Conservation (phyloP, 352 stramenopile genomes). For the Globisporangium mamillatum region DNA sequence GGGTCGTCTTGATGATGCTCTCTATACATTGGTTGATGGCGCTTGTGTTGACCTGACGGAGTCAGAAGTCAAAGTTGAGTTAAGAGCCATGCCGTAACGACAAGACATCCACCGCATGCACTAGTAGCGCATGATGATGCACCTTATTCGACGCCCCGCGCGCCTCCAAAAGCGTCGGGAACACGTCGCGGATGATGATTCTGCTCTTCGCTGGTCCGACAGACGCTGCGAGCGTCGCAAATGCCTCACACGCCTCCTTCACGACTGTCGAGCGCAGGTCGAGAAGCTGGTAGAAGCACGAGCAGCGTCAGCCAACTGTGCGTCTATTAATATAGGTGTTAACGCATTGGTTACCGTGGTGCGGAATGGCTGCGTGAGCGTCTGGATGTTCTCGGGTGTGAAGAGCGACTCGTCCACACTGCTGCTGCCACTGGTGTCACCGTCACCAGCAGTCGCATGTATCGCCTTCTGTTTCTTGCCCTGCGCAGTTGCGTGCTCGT, state of each 20-base stretch:
- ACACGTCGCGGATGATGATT: slow-evolving; percentile 55
- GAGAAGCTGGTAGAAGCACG: slow-evolving; percentile 21
- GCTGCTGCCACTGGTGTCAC: background rate
- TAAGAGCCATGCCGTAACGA: background rate
- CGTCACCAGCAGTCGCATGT: background rate
- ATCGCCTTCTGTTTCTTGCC: background rate
- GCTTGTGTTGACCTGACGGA: slow-evolving; percentile 37
- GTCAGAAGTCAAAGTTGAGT: background rate
- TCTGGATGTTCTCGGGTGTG: slow-evolving; percentile 45
- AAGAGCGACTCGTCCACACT: slow-evolving; percentile 31
- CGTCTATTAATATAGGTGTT: no score
- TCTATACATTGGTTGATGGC: slow-evolving; percentile 56
- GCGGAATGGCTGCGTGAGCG: slow-evolving; percentile 55
- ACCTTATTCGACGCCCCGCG: slow-evolving; percentile 48
- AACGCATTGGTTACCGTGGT: slow-evolving; percentile 26
- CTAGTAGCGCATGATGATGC: no score
- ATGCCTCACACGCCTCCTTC: slow-evolving; percentile 55
- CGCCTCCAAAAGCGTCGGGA: slow-evolving; percentile 56
- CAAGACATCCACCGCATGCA: no score
- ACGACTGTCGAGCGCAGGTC: slow-evolving; percentile 62
- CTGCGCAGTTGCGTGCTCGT: slow-evolving; percentile 15
- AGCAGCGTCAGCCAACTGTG: background rate
- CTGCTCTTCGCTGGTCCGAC: slow-evolving; percentile 43
- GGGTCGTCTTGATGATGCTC: slow-evolving; percentile 35
- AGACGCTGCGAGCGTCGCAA: slow-evolving; percentile 34